Conservation (phyloP, 768 basidiomycete genomes). For the Lepiota brunneoincarnata region DNA sequence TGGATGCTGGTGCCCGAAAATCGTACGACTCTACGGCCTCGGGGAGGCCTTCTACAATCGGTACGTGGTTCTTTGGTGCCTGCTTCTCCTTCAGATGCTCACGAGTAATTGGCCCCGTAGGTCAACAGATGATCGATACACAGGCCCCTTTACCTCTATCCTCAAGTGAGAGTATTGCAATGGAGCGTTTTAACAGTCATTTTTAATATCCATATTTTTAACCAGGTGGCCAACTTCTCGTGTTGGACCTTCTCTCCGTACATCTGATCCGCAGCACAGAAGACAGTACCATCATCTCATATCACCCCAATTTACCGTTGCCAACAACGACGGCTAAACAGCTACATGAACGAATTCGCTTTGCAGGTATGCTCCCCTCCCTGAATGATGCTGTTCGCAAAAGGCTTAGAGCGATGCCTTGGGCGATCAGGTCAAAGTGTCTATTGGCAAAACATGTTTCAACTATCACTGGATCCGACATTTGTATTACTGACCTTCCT, state of each 20-base stretch:
- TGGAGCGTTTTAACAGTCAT: not conserved
- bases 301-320: slow-evolving; percentile 33
- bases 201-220: not conserved
- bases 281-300: slow-evolving; percentile 46
- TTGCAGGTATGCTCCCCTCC: slow-evolving; percentile 30
- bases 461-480: slow-evolving; percentile 47
- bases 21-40: slow-evolving; percentile 16
- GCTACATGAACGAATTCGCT: slow-evolving; percentile 43
- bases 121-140: slow-evolving; percentile 27
- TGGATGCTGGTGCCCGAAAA: slow-evolving; percentile 8
- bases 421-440: slow-evolving; percentile 35
- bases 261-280: slow-evolving; percentile 41
- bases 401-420: not conserved
- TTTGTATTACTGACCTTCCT: slow-evolving; percentile 50
- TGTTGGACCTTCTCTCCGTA: slow-evolving; percentile 45
- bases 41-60: slow-evolving; percentile 13
- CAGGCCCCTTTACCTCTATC: slow-evolving; percentile 24
- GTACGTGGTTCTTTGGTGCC: slow-evolving; percentile 3
- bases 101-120: slow-evolving; percentile 14
- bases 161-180: slow-evolving; percentile 17
- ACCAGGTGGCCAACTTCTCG: slow-evolving; percentile 29
- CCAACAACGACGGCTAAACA: slow-evolving; percentile 37
- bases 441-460: slow-evolving; percentile 43
- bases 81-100: not conserved
- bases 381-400: not conserved